Conservation (phyloP, 805 yeast genomes). For the Candida odintsovae region DNA sequence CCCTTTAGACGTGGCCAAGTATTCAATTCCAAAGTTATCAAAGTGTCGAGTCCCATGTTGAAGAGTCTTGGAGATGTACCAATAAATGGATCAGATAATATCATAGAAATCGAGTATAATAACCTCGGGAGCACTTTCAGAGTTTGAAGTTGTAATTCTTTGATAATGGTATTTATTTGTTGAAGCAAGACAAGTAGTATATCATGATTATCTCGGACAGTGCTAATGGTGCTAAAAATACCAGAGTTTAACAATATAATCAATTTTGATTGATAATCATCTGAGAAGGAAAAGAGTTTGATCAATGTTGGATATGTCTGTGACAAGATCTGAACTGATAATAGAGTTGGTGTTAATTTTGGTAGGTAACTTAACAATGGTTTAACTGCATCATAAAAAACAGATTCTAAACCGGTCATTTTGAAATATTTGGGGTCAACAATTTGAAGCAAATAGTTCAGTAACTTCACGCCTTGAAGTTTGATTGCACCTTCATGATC, state of each 20-base stretch:
- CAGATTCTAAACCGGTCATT: slow-evolving; percentile 13
- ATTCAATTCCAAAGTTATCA: slow-evolving; percentile 12
- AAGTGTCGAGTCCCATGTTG: slow-evolving; percentile 5
- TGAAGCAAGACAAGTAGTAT: slow-evolving; percentile 8
- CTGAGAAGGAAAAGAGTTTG: slow-evolving; percentile 2
- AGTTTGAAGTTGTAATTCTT: slow-evolving; percentile 3
- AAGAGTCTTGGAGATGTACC: slow-evolving; percentile 12
- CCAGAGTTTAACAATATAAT: slow-evolving; percentile 15
- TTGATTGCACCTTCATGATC: slow-evolving; percentile 24
- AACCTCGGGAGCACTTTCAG: slow-evolving; percentile 17
- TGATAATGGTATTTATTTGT: slow-evolving; percentile 6
- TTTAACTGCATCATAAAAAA: slow-evolving; percentile 17
- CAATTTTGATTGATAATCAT: slow-evolving; percentile 1
- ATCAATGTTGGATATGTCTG: slow-evolving; percentile 16
- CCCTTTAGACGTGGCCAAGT: slow-evolving; percentile 19
- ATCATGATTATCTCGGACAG: slow-evolving; percentile 16
- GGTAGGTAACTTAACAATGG: slow-evolving; percentile 23
- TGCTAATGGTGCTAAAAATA: slow-evolving; percentile 14
- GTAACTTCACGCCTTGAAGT: slow-evolving; percentile 16
- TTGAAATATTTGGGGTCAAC: slow-evolving; percentile 13
- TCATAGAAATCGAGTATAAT: slow-evolving; percentile 14
- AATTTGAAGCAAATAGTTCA: slow-evolving; percentile 11
- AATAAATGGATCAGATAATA: slow-evolving; percentile 21
- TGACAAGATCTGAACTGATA: slow-evolving; percentile 11
- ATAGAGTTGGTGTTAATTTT: slow-evolving; percentile 15